Base-by-base conservation (phyloP, 1,139 yeast species). In the Sugiyamaella paludigena region DNA sequence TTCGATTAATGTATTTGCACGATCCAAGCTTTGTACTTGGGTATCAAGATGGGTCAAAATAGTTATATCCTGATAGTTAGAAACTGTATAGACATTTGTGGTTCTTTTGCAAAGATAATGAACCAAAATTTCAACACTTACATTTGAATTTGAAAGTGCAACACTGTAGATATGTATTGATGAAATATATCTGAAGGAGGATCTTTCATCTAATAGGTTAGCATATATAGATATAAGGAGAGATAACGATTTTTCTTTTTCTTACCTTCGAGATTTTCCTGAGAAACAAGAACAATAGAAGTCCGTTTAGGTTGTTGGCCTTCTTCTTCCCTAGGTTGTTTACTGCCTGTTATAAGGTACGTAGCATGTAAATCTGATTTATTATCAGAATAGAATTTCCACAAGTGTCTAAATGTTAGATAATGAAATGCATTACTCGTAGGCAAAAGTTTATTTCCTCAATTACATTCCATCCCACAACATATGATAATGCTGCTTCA, bases 111-210 rank as follows among this genome's bases (percentile, higher is more conserved):
- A 43, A 15, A 27, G 26, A 9, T 31, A 24, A 11, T 2, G 24
- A 8, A 31, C 16, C 30, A 33, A 30, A 10, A 29, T 15, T 11
- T 15, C 36, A 31, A 24, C 12, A 31, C 55, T 35, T 40, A 51
- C 55, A 26, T 38, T 34, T 2, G 55, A 51, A 13, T 46, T 45
- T 9, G 54, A 38, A 4, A 57, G 59, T 3, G 55, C 54, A 11
- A 61, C 29, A 28, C 59, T 51, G 48, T 61, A 60, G 9, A 61
- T 43, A 32, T 58, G 59, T 7, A 57, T 46, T 7, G 61, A 50
- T 2, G 43, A 43, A 4, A 59, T 47, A 11, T 37, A 30, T 10
- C 47, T 38, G 40, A 54, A 57, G 9, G 44, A 47, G 11, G 40
- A 9, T 36, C 51, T 55, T 30, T 45, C 53, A 8, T 48, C 58